Conservation (phyloP, 805 yeast species). For the Candida maesae region DNA sequence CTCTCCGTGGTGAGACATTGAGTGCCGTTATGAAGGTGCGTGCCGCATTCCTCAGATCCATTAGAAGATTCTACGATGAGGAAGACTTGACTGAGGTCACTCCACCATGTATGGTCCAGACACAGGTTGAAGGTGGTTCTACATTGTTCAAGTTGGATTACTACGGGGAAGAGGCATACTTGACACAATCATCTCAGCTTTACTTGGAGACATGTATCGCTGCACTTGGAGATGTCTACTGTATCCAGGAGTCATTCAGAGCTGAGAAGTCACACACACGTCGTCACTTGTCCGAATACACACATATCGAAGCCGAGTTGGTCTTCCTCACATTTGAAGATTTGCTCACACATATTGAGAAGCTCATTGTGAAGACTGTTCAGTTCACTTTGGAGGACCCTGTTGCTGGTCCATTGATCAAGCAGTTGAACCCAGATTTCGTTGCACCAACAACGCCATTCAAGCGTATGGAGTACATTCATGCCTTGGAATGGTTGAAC, state of each 20-base stretch:
- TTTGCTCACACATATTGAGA: conserved; percentile 79
- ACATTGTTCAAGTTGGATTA: conserved; percentile 90
- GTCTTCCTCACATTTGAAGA: conserved; percentile 87
- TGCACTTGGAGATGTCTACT: conserved; percentile 93
- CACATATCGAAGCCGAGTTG: conserved; percentile 95
- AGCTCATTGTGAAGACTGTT: conserved; percentile 62
- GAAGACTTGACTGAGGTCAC: conserved; percentile 85
- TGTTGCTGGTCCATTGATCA: conserved; percentile 82
- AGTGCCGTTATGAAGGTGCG: conserved; percentile 94
- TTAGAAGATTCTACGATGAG: conserved; percentile 75
- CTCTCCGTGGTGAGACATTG: conserved; percentile 94
- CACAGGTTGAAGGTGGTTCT: conserved; percentile 99
- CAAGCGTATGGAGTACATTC: conserved; percentile 84
- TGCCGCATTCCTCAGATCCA: conserved; percentile 66
- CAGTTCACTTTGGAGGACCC: conserved; percentile 84
- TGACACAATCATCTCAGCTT: conserved; percentile 96
- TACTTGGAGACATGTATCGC: conserved; percentile 96
- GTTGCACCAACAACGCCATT: conserved; percentile 81
- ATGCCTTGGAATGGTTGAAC: conserved; percentile 94
- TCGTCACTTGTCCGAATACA: conserved; percentile 95
- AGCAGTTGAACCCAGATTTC: conserved; percentile 91
- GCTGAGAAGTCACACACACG: conserved; percentile 99
- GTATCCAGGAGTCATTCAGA: conserved; percentile 97
- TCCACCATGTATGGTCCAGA: conserved; percentile 99
- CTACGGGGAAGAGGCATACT: conserved; percentile 94